Evolutionary conservation across 192 early-diverging fungal species (phyloP), one percentile per base, ranked within the genome.

Genomic region (Coemansia erecta): DNA sequence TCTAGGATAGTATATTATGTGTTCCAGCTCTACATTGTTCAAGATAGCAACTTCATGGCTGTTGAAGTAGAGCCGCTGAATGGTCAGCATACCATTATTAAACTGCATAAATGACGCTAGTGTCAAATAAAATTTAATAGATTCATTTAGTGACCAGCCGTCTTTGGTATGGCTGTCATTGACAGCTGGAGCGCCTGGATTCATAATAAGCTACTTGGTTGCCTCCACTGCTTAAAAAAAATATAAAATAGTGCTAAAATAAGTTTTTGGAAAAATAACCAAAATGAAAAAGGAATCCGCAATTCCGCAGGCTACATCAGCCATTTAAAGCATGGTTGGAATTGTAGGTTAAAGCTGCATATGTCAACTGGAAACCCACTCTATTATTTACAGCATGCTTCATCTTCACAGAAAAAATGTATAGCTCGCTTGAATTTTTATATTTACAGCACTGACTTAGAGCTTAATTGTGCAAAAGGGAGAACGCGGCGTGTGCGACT

Each of bases 11-110:
- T 26, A 26, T 7, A 56, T 43, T 2, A 43, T 13, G n/a, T 56
- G 28, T 10, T 43, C 40, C 7, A 56, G 35, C 54, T 42, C 31
- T 7, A 56, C 54, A 43, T 56, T 19, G 23, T 56, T 56, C 13
- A 56, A 19, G 26, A 56, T 41, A 8, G 44, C 40, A 8, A 56
- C 15, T 17, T 56, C 54, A 0, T 28, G 8, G 18, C 21, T 43
- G 40, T 22, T 56, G 31, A 56, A 56, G 40, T 44, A 43, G 13
- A 24, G 19, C 2, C 40, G 54, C 22, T 24, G 13, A 24, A 56
- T 43, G 15, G 23, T 19, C 40, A 56, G 2, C 1, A 15, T 28
- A 14, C 40, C 54, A 22, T 56, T 24, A 21, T 24, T 21, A 26
- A 56, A 56, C 23, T 21, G 14, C 4, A 26, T 26, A 7, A 56